A percentile compares a stretch with the other conserved stretches of the same genome.
Conservation (phyloP, 306 rosid genomes). For the Vachellia collinsii region DNA sequence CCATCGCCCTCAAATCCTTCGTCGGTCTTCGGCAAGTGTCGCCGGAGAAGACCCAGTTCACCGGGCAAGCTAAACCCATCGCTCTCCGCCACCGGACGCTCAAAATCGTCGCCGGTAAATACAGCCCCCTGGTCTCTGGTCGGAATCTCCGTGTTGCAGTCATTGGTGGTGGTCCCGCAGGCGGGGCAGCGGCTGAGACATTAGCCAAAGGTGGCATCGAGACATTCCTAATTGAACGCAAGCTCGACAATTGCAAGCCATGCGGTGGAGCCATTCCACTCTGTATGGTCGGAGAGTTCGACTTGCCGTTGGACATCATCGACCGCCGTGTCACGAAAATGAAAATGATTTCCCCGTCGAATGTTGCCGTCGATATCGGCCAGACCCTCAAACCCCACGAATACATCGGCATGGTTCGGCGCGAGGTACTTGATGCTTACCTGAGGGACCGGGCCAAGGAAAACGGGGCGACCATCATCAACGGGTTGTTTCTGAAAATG, state of each 20-base stretch:
- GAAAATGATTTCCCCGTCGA: slow-evolving; percentile 99
- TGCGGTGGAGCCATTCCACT: slow-evolving; percentile 99
- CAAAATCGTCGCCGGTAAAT: slow-evolving; percentile 56
- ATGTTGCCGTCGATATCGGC: slow-evolving; percentile 94
- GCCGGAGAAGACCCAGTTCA: slow-evolving; percentile 54
- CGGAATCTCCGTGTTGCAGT: slow-evolving; percentile 89
- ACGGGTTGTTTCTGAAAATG: slow-evolving; percentile 88
- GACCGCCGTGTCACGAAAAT: slow-evolving; percentile 95
- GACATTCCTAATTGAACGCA: slow-evolving; percentile 84
- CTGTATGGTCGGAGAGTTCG: slow-evolving; percentile 97
- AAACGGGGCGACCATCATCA: slow-evolving; percentile 79
- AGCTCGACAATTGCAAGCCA: slow-evolving; percentile 94
- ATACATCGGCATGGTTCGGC: slow-evolving; percentile 94
- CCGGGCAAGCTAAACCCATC: slow-evolving; percentile 36
- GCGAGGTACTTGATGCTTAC: slow-evolving; percentile 84
- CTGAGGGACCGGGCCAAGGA: slow-evolving; percentile 72
- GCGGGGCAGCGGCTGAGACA: slow-evolving; percentile 84
- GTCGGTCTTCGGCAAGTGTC: slow-evolving; percentile 82
- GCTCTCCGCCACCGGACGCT: slow-evolving; percentile 44
- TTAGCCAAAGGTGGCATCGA: slow-evolving; percentile 83
- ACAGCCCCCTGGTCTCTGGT: slow-evolving; percentile 71
- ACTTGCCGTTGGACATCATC: slow-evolving; percentile 80
- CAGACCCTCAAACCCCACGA: slow-evolving; percentile 87
- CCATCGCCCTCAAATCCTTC: slow-evolving; percentile 84
- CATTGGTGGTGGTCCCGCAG: slow-evolving; percentile 89